Evolutionary conservation across 2,329 filamentous ascomycete genomes (phyloP).

Genomic region (Zelopaecilomyces penicillatus): DNA sequence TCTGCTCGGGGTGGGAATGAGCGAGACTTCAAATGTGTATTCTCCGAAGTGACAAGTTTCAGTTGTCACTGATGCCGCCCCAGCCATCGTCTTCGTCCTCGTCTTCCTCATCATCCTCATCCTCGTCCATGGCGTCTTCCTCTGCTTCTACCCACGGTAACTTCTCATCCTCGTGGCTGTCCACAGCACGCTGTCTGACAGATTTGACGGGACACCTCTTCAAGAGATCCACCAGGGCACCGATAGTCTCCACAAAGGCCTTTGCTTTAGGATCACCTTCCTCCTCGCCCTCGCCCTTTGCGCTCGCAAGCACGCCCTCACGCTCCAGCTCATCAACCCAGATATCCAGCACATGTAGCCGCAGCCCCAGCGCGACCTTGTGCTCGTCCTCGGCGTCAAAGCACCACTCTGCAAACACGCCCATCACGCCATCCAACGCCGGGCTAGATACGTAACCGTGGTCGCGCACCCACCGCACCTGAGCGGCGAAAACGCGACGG

Average conservation of each 20-base stretch:
- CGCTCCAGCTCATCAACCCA: slow-evolving; percentile 86
- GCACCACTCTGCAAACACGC: slow-evolving; percentile 21
- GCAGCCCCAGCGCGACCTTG: slow-evolving; percentile 71
- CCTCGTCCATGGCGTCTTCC: slow-evolving; percentile 25
- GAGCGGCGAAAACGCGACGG: slow-evolving; percentile 66
- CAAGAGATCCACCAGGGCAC: slow-evolving; percentile 48
- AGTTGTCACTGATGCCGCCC: slow-evolving; percentile 63
- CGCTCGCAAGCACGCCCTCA: slow-evolving; percentile 43
- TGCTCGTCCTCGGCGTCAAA: slow-evolving; percentile 28
- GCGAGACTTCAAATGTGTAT: background rate
- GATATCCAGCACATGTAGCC: slow-evolving; percentile 81
- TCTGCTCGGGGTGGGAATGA: no score
- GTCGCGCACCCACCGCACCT: slow-evolving; percentile 43
- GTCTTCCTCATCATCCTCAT: slow-evolving; percentile 31
- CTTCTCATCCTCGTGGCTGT: slow-evolving; percentile 65
- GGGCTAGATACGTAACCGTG: slow-evolving; percentile 24
- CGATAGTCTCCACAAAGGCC: slow-evolving; percentile 44
- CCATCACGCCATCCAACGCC: slow-evolving; percentile 19
- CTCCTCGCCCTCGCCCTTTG: slow-evolving; percentile 16
- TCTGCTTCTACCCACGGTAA: slow-evolving; percentile 47
- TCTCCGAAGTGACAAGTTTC: slow-evolving; percentile 14
- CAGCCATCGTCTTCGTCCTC: slow-evolving; percentile 42
- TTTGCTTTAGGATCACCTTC: slow-evolving; percentile 19
- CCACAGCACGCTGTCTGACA: slow-evolving; percentile 60
- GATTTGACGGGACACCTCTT: slow-evolving; percentile 57